Conservation (phyloP, 2,329 filamentous ascomycete genomes). For the Fusarium illudens region DNA sequence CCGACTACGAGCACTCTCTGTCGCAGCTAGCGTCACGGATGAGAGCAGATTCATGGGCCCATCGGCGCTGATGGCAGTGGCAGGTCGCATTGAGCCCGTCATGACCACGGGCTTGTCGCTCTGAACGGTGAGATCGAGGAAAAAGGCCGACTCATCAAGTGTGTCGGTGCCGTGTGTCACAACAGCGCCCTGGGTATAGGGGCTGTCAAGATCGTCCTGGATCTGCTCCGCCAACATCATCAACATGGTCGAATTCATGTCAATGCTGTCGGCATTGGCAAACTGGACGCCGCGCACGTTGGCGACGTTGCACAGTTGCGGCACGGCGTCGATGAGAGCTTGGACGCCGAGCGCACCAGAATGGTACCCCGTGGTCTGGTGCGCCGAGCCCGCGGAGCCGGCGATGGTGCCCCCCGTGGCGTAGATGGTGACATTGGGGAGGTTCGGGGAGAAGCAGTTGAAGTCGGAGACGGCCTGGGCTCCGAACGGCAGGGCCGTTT, state of each 20-base stretch:
- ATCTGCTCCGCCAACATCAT: conserved; percentile 59
- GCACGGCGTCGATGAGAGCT: conserved; percentile 62
- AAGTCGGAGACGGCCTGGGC: conserved; percentile 28
- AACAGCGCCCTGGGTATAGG: conserved; percentile 59
- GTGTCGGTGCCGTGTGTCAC: conserved; percentile 73
- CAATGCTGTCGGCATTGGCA: conserved; percentile 56
- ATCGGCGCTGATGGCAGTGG: conserved; percentile 69
- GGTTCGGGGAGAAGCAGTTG: conserved; percentile 40
- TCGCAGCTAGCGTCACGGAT: conserved; percentile 64
- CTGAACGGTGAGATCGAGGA: conserved; percentile 65
- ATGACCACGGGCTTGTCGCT: conserved; percentile 67
- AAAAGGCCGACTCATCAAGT: conserved; percentile 70
- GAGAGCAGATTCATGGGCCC: conserved; percentile 70
- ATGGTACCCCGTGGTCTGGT: conserved; percentile 56
- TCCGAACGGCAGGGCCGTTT: conserved; percentile 13
- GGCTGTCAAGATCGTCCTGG: conserved; percentile 56
- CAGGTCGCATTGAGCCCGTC: conserved; percentile 70
- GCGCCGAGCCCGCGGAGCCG: conserved; percentile 57
- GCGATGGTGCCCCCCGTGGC: conserved; percentile 68
- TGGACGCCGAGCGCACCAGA: conserved; percentile 57
- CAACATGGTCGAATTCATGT: conserved; percentile 59
- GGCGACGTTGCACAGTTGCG: conserved; percentile 61
- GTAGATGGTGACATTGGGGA: conserved; percentile 66
- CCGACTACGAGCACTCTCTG: conserved; percentile 54
- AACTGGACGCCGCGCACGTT: conserved; percentile 64